phyloP scores from a whole-genome alignment of 257 asterid species.

The Gentiana straminea region DNA sequence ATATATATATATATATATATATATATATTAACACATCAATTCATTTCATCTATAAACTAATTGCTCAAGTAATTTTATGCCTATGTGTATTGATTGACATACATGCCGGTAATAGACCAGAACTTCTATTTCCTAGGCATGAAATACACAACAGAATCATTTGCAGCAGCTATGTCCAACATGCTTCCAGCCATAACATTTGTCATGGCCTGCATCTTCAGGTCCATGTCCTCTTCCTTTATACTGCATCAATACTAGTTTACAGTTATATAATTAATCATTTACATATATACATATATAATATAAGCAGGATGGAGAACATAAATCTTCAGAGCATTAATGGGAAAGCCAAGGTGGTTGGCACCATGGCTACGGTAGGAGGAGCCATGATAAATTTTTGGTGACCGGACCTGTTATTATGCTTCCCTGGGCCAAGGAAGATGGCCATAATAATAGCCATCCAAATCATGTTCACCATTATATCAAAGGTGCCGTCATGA shows the following conservation, averaged over 20 bases:
- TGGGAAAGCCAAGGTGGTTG: conserved; percentile 64
- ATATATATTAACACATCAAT: not conserved
- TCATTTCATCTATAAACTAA: not conserved
- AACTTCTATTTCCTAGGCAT: conserved; percentile 24
- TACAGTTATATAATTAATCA: too few relatives aligned
- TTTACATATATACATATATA: too few relatives aligned
- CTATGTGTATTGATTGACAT: conserved; percentile 31
- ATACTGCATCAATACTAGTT: not conserved
- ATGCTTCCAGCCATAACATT: conserved; percentile 32
- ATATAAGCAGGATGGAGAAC: conserved; percentile 44
- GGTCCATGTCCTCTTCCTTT: conserved; percentile 6
- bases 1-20: too few relatives aligned
- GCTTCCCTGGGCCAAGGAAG: conserved; percentile 57
- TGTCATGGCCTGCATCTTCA: conserved; percentile 29
- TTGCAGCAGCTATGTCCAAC: conserved; percentile 26
- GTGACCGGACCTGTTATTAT: conserved; percentile 50
- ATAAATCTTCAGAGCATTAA: conserved; percentile 34
- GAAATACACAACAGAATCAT: conserved; percentile 25
- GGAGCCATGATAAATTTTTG: conserved; percentile 76
- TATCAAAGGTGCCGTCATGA: conserved; percentile 76
- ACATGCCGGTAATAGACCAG: conserved; percentile 31
- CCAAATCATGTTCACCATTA: conserved; percentile 29
- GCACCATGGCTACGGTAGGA: conserved; percentile 49
- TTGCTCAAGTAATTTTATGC: conserved; percentile 2
- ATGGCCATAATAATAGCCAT: not conserved